A percentile compares a stretch with the other conserved stretches of the same genome.
Conservation (phyloP, 768 basidiomycete species). For the Psilocybe azurescens region DNA sequence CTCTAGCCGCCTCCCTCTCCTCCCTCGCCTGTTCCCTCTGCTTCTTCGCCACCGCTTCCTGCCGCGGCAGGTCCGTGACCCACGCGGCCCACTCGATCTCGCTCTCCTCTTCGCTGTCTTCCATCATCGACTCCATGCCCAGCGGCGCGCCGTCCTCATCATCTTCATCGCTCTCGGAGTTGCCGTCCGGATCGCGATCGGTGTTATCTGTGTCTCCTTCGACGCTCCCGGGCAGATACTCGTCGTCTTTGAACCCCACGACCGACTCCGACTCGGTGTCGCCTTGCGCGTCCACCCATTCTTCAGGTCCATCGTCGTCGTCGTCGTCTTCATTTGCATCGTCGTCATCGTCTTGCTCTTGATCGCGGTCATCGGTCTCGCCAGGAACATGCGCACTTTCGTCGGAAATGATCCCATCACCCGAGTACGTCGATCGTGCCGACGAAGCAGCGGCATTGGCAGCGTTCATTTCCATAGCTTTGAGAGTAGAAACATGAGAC, state of each 20-base stretch:
- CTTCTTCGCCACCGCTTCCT: slow-evolving; percentile 11
- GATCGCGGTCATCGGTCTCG: neutral
- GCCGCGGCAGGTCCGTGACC: slow-evolving; percentile 57
- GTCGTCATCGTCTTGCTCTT: neutral
- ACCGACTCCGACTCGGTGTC: slow-evolving; percentile 7
- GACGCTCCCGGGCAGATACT: neutral
- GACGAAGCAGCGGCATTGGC: slow-evolving; percentile 8
- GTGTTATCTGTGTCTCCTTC: neutral
- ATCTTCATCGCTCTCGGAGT: neutral
- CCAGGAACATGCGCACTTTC: neutral
- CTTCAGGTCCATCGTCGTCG: neutral
- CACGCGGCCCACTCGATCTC: slow-evolving; percentile 75
- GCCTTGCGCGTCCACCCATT: neutral
- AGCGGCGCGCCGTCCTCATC: slow-evolving; percentile 12
- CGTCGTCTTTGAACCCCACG: slow-evolving; percentile 12
- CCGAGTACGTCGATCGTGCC: neutral
- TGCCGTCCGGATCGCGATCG: neutral
- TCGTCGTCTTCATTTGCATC: slow-evolving; percentile 6
- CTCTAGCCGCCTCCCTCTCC: slow-evolving; percentile 20
- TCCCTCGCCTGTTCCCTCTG: slow-evolving; percentile 14
- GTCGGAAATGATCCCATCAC: neutral
- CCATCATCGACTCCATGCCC: slow-evolving; percentile 18
- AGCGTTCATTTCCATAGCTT: slow-evolving; percentile 11
- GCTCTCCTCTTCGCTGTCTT: slow-evolving; percentile 47
- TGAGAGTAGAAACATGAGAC: slow-evolving; percentile 18